Evolutionary conservation across 306 rosid species (phyloP).

Genomic region (Prosopis cineraria): DNA sequence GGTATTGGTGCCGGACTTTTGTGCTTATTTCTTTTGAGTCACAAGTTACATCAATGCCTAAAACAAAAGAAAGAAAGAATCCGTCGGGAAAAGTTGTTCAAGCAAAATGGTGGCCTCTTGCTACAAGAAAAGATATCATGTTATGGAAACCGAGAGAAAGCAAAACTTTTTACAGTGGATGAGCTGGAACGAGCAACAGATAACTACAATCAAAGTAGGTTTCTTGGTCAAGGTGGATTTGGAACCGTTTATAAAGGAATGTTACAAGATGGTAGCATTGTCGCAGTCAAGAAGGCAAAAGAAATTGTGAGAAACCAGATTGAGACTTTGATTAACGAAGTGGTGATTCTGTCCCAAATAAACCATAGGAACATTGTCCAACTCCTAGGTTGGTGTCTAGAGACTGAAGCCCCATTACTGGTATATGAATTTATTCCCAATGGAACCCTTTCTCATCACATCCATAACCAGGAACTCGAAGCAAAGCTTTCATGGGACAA

Average conservation of each 20-base stretch:
- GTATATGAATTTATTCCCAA: not conserved
- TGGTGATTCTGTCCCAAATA: not conserved
- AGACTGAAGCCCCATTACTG: not conserved
- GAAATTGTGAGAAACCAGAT: not conserved
- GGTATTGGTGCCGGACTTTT: not conserved
- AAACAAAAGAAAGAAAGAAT: not conserved
- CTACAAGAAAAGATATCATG: not conserved
- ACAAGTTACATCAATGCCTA: not conserved
- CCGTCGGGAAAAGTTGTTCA: not conserved
- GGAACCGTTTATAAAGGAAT: not conserved
- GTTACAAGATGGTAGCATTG: not conserved
- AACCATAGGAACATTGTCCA: not conserved
- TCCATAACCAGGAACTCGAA: not conserved
- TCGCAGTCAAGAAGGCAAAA: not conserved
- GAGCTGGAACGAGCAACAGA: not conserved
- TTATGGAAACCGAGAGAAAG: not conserved
- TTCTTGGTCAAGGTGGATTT: not conserved
- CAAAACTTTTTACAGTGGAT: not conserved
- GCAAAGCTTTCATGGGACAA: not conserved
- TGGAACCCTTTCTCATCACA: not conserved
- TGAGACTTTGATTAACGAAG: not conserved
- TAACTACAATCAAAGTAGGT: not conserved
- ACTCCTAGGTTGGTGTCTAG: not conserved
- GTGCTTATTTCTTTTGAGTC: not conserved
- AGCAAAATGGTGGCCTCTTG: not conserved